Base-by-base conservation (phyloP, 805 yeast species). In the Cyberlindnera euphorbiae region DNA sequence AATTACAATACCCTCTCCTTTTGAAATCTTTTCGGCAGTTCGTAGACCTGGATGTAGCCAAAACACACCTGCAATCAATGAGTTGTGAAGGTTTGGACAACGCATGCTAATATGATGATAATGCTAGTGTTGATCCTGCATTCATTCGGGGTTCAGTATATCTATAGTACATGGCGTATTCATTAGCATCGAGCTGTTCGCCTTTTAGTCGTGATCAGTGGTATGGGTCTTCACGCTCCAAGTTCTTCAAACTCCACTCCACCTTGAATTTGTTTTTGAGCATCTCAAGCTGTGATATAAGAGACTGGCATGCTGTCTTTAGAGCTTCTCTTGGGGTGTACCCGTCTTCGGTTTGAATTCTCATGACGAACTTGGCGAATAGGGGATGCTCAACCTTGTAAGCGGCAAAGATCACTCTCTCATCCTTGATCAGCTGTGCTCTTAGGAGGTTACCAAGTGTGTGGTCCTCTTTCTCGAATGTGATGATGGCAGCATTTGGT, bases 351-450 rank as follows among this genome's bases (percentile, higher is more conserved):
- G 97, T 90, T 62, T 93, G 99, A 25, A 93, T 75, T 64, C 98
- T 78, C 78, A 93, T 77, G 30, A 90, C 79, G 53, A 93, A 93
- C 59, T 85, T 86, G 26, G 98, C 97, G 63, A 93, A 93, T 46
- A 93, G 69, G 8, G 99, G 99, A 64, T 93, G 99, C 64, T 93
- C 97, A 29, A 93, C 88, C 60, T 93, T 93, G 70, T 93, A 93
- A 24, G 97, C 98, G 29, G 95, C 97, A 59, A 89, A 93, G 24
- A 93, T 59, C n/a, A 93, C 99, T 47, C 80, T 78, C 33, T 79
- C 78, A 59, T 93, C 97, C 54, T 79, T 79, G 43, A 87, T 71
- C 38, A 93, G 74, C 58, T 90, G 96, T 19, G 89, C 79, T 56
- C 95, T 75, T 42, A 93, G 71, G 51, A 93, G 62, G 59, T 93